Evolutionary conservation across 768 basidiomycete species (phyloP).

Genomic region (Vararia minispora): DNA sequence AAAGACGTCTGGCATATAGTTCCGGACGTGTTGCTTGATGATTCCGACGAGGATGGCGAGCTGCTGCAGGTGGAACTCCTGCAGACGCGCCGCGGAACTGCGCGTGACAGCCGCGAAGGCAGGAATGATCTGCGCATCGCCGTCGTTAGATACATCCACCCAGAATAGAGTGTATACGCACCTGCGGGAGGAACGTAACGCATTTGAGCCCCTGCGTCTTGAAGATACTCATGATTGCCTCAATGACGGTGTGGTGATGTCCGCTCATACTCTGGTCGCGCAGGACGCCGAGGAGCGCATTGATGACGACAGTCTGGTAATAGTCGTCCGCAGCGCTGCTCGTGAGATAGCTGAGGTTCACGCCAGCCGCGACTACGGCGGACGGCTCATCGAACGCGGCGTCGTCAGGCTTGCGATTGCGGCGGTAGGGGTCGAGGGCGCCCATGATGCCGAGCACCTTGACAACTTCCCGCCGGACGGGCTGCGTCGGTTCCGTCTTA

Average conservation of each 20-base stretch:
- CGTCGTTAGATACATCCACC: neutral
- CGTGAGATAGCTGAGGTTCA: constrained; percentile 53
- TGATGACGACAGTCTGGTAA: constrained; percentile 94
- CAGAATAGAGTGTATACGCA: constrained; percentile 19
- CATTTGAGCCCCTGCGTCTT: constrained; percentile 96
- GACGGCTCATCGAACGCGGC: constrained; percentile 36
- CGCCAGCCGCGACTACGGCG: constrained; percentile 49
- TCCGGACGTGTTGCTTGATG: constrained; percentile 94
- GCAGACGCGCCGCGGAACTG: constrained; percentile 66
- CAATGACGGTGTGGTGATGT: constrained; percentile 89
- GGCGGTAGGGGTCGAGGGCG: constrained; percentile 89
- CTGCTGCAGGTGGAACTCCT: constrained; percentile 93
- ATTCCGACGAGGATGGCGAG: constrained; percentile 91
- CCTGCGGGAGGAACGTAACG: constrained; percentile 90
- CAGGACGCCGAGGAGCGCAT: constrained; percentile 73
- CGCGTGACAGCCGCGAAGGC: constrained; percentile 87
- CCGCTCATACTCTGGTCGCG: constrained; percentile 80
- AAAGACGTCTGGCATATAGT: constrained; percentile 81
- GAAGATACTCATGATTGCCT: constrained; percentile 98
- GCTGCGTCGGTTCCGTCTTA: constrained; percentile 62
- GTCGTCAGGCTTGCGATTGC: constrained; percentile 71
- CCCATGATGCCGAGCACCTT: constrained; percentile 94
- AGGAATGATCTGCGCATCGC: constrained; percentile 65
- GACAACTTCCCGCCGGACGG: constrained; percentile 79
- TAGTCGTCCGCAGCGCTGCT: constrained; percentile 80